Percentiles rank a stretch among this genome's conserved stretches.
Conservation (phyloP, 768 basidiomycete species). For the Suillus variegatus region DNA sequence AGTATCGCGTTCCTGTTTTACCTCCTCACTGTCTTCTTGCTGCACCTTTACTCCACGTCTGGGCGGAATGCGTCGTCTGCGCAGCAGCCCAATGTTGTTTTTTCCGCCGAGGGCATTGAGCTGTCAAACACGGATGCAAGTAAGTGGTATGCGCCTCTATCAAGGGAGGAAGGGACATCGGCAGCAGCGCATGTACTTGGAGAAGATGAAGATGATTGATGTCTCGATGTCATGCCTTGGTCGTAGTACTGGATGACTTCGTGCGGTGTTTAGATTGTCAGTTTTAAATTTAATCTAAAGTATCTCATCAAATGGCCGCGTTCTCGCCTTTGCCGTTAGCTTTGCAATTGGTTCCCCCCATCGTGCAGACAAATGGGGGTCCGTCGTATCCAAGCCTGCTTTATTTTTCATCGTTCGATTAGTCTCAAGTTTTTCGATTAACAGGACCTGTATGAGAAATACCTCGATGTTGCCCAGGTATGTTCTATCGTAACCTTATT, state of each 20-base stretch:
- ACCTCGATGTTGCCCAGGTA: constrained; percentile 94
- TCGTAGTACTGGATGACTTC: background rate
- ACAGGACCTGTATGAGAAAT: constrained; percentile 92
- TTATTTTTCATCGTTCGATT: background rate
- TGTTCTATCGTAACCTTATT: constrained; percentile 5
- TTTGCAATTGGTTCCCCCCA: no score
- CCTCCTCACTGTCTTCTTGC: constrained; percentile 66
- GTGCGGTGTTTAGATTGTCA: background rate
- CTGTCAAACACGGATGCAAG: constrained; percentile 36
- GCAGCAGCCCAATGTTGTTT: constrained; percentile 15
- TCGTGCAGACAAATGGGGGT: no score
- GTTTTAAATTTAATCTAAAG: background rate
- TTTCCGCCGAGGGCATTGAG: constrained; percentile 42
- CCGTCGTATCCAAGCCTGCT: background rate
- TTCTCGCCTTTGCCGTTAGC: no score
- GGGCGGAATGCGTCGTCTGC: constrained; percentile 53
- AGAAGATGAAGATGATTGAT: constrained; percentile 47
- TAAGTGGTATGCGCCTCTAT: constrained; percentile 71
- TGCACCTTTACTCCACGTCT: constrained; percentile 66
- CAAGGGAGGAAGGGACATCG: constrained; percentile 35
- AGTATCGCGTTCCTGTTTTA: constrained; percentile 82
- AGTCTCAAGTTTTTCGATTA: constrained; percentile 6
- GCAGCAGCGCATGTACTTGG: constrained; percentile 46
- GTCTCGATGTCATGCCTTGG: background rate
- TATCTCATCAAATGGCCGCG: no score